These are phyloP conservation scores for Juncus inflexus DNA, from an alignment of 176 grass and related monocot genomes.

Conservation along the genomic window DNA sequence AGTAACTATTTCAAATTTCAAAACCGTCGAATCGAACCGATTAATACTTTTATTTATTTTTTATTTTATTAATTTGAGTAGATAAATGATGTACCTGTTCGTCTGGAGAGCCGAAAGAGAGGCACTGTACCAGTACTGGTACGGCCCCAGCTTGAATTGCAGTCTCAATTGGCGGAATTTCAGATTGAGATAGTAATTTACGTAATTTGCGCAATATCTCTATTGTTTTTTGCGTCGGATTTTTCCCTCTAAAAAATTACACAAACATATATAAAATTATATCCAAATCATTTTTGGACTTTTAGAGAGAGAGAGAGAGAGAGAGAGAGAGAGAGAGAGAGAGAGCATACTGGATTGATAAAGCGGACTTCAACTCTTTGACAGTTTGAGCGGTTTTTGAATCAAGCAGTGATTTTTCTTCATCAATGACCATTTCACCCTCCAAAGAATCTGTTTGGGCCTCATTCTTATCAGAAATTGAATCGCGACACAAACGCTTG, in stretches of 20 bases:
- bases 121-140: conserved; percentile 75
- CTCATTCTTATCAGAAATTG: conserved; percentile 48
- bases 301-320: conserved; percentile 19
- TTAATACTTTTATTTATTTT: background rate
- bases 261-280: conserved; percentile 15
- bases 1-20: conserved; percentile 46
- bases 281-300: background rate
- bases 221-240: conserved; percentile 60
- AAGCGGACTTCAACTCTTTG: conserved; percentile 60
- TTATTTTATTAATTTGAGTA: conserved; percentile 27
- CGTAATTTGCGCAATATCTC: conserved; percentile 74
- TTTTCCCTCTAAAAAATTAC: conserved; percentile 61
- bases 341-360: conserved; percentile 58
- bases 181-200: conserved; percentile 75
- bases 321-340: conserved; percentile 24
- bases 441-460: conserved; percentile 38
- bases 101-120: conserved; percentile 88
- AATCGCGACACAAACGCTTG: conserved; percentile 77
- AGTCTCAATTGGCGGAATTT: conserved; percentile 76
- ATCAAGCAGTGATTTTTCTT: conserved; percentile 55
- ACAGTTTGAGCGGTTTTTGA: conserved; percentile 63
- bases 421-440: conserved; percentile 75
- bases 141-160: conserved; percentile 78
- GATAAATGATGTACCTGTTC: conserved; percentile 62
- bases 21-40: conserved; percentile 14